Base-by-base conservation (phyloP, 371 early-diverging fungal genomes). In the Dichotomocladium elegans region DNA sequence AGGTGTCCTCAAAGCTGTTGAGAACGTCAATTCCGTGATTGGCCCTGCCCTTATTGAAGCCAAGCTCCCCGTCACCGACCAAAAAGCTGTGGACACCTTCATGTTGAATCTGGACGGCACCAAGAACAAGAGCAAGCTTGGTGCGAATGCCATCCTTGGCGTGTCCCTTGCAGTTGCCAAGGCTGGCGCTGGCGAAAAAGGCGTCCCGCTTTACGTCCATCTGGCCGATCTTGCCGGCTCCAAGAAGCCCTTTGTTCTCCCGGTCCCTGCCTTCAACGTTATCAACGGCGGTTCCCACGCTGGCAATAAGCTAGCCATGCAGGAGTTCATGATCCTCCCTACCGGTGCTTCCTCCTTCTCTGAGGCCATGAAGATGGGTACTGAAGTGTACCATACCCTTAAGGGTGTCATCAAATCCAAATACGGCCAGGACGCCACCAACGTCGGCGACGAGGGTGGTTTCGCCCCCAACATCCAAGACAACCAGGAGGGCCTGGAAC, bases 391-490 rank as follows among this genome's bases (percentile, higher is more conserved):
- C 83, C 93, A 95, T 77, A 61, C 80, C 64, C 79, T 99, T 50
- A 98, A 98, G 87, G 57, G 68, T 9, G 93, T 94, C 57, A 97
- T 99, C 83, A 95, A 95, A 87, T 72, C 81, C 68, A 93, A 98
- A 86, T 99, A 98, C 78, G 98, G 98, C 51, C 93, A 90, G 72
- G 98, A 96, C 67, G 93, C 95, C 66, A 96, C 94, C 71, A 94
- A 94, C 71, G 99, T 99, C 57, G 99, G 99, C 66, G 99, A 99
- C 71, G 99, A 99, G 82, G 99, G 99, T 70, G 99, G 99, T 57
- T 99, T 99, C 73, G 99, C 99, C 43, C 99, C 99, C 70, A 98
- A 98, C 79, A 94, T 99, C 65, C 94, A 94, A 78, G 90, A 94
- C 69, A 91, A 89, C 82, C 80, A 83, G 63, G 99, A 99, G 79